Conservation (phyloP, 1,139 yeast species). For the Diutina mesorugosa region DNA sequence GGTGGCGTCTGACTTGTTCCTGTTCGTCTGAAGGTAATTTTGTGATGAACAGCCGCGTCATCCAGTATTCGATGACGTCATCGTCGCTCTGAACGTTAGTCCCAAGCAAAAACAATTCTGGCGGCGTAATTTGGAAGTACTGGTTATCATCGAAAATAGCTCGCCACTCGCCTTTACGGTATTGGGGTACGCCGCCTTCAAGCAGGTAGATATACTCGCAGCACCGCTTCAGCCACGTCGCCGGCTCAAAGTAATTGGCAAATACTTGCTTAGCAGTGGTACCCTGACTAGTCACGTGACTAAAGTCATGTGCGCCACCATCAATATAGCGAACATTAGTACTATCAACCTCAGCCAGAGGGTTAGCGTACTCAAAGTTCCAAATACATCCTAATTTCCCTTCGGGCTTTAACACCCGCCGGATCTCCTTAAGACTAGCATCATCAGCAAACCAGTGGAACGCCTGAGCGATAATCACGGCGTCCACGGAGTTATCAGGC, state of each 20-base stretch:
- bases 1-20: constrained; percentile 13
- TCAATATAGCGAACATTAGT: background rate
- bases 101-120: constrained; percentile 17
- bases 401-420: constrained; percentile 33
- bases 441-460: constrained; percentile 57
- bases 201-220: constrained; percentile 14
- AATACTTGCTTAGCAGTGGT: constrained; percentile 4
- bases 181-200: constrained; percentile 42
- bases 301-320: background rate
- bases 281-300: background rate
- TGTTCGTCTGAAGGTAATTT: constrained; percentile 26
- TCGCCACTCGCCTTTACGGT: constrained; percentile 40
- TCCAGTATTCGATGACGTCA: constrained; percentile 33
- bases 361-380: constrained; percentile 33
- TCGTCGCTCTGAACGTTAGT: constrained; percentile 10
- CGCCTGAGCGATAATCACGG: constrained; percentile 50
- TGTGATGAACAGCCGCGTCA: constrained; percentile 46
- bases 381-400: constrained; percentile 47
- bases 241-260: constrained; percentile 3
- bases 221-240: constrained; percentile 16
- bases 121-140: constrained; percentile 15
- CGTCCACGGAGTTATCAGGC: constrained; percentile 32
- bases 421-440: constrained; percentile 35
- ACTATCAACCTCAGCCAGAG: background rate
- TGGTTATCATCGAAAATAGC: constrained; percentile 16